phyloP scores from a whole-genome alignment of 192 early-diverging fungal genomes.

The Entrophospora sp. region DNA sequence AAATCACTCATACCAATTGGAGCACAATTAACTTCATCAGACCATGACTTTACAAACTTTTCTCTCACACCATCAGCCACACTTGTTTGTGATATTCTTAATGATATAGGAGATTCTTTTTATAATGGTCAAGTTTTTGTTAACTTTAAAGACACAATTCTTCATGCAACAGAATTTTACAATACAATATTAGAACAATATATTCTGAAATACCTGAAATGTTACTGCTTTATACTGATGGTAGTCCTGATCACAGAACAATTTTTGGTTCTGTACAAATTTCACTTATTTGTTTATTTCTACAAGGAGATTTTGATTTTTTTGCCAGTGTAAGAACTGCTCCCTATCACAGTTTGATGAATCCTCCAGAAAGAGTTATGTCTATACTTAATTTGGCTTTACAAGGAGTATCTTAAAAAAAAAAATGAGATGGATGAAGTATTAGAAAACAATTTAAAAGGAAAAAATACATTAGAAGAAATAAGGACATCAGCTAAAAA shows the following conservation, averaged over 20 bases:
- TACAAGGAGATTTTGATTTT: not conserved
- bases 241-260: too few relatives aligned
- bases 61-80: not conserved
- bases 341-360: not conserved
- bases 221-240: not conserved
- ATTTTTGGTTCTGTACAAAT: too few relatives aligned
- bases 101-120: not conserved
- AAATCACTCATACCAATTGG: not conserved
- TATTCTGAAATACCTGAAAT: too few relatives aligned
- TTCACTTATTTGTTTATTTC: too few relatives aligned
- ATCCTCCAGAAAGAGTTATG: not conserved
- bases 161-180: too few relatives aligned
- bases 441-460: not conserved
- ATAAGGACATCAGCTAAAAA: not conserved
- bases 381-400: not conserved
- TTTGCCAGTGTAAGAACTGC: not conserved
- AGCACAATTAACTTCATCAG: not conserved
- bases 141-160: not conserved
- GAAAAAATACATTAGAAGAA: not conserved
- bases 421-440: not conserved
- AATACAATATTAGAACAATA: too few relatives aligned
- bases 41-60: not conserved
- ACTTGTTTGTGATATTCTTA: not conserved
- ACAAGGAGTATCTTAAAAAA: not conserved
- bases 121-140: not conserved